Conservation (phyloP, 345 rosid genomes). For the Murraya paniculata region DNA sequence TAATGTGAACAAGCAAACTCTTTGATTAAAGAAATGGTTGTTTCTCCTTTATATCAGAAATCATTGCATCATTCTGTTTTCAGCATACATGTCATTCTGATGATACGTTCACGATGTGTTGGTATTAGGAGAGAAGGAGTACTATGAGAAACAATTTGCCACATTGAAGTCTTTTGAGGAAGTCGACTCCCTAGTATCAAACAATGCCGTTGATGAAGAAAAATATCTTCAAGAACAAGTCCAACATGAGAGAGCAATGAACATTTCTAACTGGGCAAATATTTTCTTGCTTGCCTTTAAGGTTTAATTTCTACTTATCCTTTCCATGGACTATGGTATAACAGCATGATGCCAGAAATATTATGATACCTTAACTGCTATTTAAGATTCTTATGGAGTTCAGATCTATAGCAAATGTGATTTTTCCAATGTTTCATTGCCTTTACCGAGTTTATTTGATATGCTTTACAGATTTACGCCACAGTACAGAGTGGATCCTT, state of each 20-base stretch:
- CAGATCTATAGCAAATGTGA: background rate
- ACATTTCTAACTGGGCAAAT: conserved; percentile 28
- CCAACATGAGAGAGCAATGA: conserved; percentile 30
- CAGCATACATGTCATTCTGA: background rate
- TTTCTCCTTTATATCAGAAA: background rate
- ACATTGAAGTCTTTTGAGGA: conserved; percentile 36
- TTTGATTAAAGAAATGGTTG: no score
- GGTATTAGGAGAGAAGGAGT: conserved; percentile 34
- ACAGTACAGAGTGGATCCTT: conserved; percentile 78
- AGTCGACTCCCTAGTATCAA: conserved; percentile 20
- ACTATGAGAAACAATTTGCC: conserved; percentile 36
- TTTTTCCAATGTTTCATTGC: background rate
- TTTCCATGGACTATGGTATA: background rate
- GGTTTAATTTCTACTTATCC: conserved; percentile 6
- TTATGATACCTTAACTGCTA: background rate
- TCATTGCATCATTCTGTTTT: background rate
- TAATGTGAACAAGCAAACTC: background rate
- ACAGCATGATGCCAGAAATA: background rate
- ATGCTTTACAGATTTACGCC: conserved; percentile 56
- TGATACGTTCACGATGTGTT: background rate
- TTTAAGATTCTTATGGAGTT: background rate
- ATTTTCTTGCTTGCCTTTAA: conserved; percentile 21
- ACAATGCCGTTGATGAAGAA: conserved; percentile 14
- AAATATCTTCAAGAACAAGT: conserved; percentile 7
- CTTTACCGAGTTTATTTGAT: background rate